phyloP scores from a whole-genome alignment of 202 grass and related monocot genomes.

The Setaria viridis region DNA sequence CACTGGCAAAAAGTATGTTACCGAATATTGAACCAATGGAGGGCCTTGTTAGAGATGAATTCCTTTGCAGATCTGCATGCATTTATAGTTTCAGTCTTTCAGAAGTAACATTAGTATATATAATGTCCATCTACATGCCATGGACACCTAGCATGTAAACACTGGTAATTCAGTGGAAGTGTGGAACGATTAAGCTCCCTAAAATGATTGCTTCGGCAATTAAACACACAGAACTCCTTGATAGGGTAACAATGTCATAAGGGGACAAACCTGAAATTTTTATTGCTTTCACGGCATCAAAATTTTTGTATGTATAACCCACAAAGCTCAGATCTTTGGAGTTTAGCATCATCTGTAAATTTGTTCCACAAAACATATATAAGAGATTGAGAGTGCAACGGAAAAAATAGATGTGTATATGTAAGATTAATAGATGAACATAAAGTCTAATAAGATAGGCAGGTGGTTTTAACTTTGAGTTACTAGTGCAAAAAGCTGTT shows the following conservation, averaged over 20 bases:
- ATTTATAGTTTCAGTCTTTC: conserved; percentile 36
- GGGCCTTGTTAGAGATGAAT: conserved; percentile 66
- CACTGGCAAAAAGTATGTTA: conserved; percentile 44
- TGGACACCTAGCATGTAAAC: background rate
- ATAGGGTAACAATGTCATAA: conserved; percentile 8
- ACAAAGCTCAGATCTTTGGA: conserved; percentile 98
- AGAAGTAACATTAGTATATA: conserved; percentile 36
- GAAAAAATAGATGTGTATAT: conserved; percentile 12
- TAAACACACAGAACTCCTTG: conserved; percentile 19
- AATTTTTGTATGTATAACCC: conserved; percentile 99
- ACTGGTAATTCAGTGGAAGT: conserved; percentile 13
- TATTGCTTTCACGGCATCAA: conserved; percentile 94
- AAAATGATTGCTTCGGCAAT: conserved; percentile 22
- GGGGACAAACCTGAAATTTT: conserved; percentile 67
- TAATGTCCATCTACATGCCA: conserved; percentile 18
- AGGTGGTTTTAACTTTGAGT: conserved; percentile 28
- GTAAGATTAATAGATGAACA: conserved; percentile 6
- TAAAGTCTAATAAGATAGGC: conserved; percentile 8
- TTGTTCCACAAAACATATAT: conserved; percentile 27
- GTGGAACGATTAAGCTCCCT: conserved; percentile 8
- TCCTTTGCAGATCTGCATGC: conserved; percentile 84
- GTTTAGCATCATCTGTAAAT: conserved; percentile 67
- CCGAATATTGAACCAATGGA: conserved; percentile 91
- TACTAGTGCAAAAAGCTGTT: conserved; percentile 10
- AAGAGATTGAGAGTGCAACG: conserved; percentile 36